Conservation (phyloP, 495 filamentous ascomycete genomes). For the Penicillium turbatum region DNA sequence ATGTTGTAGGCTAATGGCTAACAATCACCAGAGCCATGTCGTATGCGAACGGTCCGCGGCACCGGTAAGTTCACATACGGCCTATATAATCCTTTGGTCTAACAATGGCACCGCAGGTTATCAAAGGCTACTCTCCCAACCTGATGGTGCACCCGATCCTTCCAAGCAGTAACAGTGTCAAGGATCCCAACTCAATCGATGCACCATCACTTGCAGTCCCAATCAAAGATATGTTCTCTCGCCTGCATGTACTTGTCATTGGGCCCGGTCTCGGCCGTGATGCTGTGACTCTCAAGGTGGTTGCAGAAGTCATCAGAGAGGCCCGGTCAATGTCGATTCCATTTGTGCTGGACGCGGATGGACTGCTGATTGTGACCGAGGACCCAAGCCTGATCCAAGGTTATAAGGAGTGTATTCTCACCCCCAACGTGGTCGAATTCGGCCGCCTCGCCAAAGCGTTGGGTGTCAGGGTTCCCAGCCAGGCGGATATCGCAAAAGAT, state of each 20-base stretch:
- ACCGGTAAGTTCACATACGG: constrained; percentile 31
- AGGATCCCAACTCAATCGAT: constrained; percentile 40
- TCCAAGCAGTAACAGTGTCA: constrained; percentile 58
- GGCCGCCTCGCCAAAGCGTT: constrained; percentile 68
- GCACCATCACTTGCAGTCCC: constrained; percentile 58
- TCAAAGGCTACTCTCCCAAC: constrained; percentile 97
- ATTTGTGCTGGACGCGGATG: constrained; percentile 91
- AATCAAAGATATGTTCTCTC: constrained; percentile 74
- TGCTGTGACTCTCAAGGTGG: constrained; percentile 82
- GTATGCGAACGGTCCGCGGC: constrained; percentile 90
- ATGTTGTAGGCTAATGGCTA: neutral
- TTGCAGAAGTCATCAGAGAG: constrained; percentile 70
- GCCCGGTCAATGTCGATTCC: constrained; percentile 70
- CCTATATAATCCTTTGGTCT: neutral
- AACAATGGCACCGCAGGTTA: constrained; percentile 46
- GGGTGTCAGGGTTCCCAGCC: constrained; percentile 51
- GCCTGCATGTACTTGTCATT: constrained; percentile 89
- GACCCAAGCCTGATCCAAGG: constrained; percentile 73
- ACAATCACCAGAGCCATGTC: constrained; percentile 71
- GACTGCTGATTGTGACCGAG: constrained; percentile 68
- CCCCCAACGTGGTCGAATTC: constrained; percentile 94
- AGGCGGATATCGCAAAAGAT: constrained; percentile 39
- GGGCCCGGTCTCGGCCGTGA: constrained; percentile 91
- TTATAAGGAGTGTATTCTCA: constrained; percentile 81
- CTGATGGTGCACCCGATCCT: constrained; percentile 97